These are phyloP conservation scores for Heracleum sosnowskyi DNA, from an alignment of 129 eudicot species.

Conservation along the genomic window DNA sequence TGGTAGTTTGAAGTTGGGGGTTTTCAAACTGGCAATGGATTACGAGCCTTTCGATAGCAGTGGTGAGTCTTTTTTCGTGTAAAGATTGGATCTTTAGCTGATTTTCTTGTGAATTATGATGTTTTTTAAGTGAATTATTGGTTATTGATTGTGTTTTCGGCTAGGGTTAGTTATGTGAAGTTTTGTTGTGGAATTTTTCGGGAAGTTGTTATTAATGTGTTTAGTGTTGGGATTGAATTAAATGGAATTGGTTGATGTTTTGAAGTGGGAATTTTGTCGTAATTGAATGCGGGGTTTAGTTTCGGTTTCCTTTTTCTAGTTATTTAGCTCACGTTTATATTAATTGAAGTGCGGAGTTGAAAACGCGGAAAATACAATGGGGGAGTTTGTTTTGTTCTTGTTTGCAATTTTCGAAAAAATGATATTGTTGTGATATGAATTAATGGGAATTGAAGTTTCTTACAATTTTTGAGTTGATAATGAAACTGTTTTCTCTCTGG, in stretches of 20 bases:
- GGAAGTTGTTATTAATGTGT: background rate
- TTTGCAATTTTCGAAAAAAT: background rate
- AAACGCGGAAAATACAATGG: background rate
- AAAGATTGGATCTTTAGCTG: conserved; percentile 13
- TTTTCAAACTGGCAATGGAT: conserved; percentile 68
- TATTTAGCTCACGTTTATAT: background rate
- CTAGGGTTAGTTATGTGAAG: conserved; percentile 7
- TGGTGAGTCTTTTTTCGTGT: conserved; percentile 35
- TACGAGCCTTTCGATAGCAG: conserved; percentile 73
- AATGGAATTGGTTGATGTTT: background rate
- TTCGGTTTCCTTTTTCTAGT: background rate
- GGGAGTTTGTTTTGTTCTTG: background rate
- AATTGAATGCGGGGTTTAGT: background rate
- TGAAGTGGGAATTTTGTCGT: background rate
- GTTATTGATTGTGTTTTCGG: background rate
- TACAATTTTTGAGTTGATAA: background rate
- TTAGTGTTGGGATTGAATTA: no score
- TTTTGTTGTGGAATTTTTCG: conserved; percentile 1
- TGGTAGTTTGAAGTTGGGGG: conserved; percentile 4
- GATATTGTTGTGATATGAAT: no score
- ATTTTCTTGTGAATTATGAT: conserved; percentile 2
- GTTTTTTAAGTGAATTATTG: background rate
- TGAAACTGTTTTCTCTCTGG: background rate
- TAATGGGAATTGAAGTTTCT: background rate
- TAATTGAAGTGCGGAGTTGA: background rate